These are phyloP conservation scores for Dalbergia cultrata DNA, from an alignment of 306 rosid species.

Conservation along the genomic window DNA sequence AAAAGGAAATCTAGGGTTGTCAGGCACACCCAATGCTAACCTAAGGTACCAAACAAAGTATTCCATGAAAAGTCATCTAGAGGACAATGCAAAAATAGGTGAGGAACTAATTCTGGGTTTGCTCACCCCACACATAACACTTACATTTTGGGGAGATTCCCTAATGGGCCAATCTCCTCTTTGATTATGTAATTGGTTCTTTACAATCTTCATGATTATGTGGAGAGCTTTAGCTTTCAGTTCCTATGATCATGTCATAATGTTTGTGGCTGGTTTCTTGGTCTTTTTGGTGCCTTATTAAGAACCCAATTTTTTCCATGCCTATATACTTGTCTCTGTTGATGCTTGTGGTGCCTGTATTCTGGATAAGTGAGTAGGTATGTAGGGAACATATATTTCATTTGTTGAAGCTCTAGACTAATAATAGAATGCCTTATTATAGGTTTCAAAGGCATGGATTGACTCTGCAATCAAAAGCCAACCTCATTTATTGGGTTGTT, in stretches of 20 bases:
- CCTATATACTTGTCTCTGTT: constrained; percentile 10
- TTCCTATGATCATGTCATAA: constrained; percentile 6
- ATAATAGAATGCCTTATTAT: constrained; percentile 42
- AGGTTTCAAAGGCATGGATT: constrained; percentile 69
- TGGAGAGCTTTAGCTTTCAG: background rate
- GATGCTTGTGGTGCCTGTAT: constrained; percentile 6
- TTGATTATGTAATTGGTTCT: constrained; percentile 1
- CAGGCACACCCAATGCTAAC: too few species aligned
- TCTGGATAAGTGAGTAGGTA: constrained; percentile 6
- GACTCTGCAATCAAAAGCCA: constrained; percentile 75
- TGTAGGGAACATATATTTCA: constrained; percentile 3
- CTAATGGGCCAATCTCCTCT: background rate
- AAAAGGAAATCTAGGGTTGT: too few species aligned
- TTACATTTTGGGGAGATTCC: too few species aligned
- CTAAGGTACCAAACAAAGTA: too few species aligned
- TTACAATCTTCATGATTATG: background rate
- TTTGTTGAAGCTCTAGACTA: constrained; percentile 28
- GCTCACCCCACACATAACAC: too few species aligned
- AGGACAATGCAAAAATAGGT: too few species aligned
- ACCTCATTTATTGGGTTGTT: constrained; percentile 87
- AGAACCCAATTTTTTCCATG: constrained; percentile 12
- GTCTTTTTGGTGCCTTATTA: constrained; percentile 6
- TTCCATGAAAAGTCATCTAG: too few species aligned
- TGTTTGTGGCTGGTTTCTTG: constrained; percentile 19
- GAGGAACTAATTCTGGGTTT: too few species aligned